Evolutionary conservation across 2,329 filamentous ascomycete species (phyloP).

Genomic region (Myriosclerotinia duriaeana): DNA sequence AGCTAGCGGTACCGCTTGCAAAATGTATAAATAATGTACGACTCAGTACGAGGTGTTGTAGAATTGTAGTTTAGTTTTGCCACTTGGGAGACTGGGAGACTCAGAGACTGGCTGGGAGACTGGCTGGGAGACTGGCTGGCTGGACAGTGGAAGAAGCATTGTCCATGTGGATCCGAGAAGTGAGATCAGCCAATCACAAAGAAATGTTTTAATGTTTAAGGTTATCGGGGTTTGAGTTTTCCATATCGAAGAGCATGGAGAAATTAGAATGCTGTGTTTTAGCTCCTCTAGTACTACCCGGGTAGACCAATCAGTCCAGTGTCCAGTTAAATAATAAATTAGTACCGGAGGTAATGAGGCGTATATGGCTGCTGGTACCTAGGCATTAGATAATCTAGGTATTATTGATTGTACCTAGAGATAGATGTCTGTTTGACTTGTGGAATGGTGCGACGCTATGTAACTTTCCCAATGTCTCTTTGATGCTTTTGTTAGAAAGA

Average conservation of each 20-base stretch:
- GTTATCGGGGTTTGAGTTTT: slow-evolving; percentile 18
- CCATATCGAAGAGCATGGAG: slow-evolving; percentile 11
- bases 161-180: not conserved
- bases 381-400: too few species aligned
- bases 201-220: too few species aligned
- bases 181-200: not conserved
- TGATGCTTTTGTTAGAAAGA: not conserved
- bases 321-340: too few species aligned
- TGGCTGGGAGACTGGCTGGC: not conserved
- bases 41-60: not conserved
- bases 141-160: too few species aligned
- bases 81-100: too few species aligned
- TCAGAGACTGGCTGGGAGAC: not conserved
- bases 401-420: too few species aligned
- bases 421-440: not conserved
- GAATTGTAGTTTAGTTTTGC: too few species aligned
- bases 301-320: too few species aligned
- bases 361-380: too few species aligned
- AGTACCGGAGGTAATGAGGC: too few species aligned
- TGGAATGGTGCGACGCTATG: not conserved
- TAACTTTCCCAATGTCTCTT: not conserved
- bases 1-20: not conserved
- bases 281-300: too few species aligned
- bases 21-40: not conserved
- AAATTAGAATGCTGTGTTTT: slow-evolving; percentile 15